Evolutionary conservation across 495 filamentous ascomycete genomes (phyloP), one percentile per base, ranked within the genome.

Genomic region (Lepraria neglecta): DNA sequence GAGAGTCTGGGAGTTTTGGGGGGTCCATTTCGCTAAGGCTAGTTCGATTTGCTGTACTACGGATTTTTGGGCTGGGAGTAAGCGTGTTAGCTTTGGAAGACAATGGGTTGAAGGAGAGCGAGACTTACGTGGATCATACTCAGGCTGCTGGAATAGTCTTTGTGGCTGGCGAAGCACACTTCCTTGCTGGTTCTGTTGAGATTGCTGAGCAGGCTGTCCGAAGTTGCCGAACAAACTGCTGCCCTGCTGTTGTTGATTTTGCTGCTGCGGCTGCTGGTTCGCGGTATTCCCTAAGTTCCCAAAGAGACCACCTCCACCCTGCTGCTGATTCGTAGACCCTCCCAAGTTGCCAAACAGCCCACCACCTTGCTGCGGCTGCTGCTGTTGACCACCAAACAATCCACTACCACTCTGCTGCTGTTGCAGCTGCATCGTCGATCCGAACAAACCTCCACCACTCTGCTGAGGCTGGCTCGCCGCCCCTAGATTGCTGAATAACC

Each of bases 21-120:
- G 82, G 64, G 91, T 81, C 94, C 94, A 99, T 78, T 96, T 96
- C 40, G 86, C 78, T 46, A 82, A 77, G 61, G 97, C 80, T 24
- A 86, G 79, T 56, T 82, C 73, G 55, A 97, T 90, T 74, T 97
- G 92, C 64, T 95, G 90, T 17, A 84, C 82, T 15, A 96, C 84
- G 27, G 89, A 84, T 67, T 91, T 92, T 68, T 94, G 89, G 56
- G 81, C 82, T 85, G 61, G 28, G 45, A 17, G 6, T 21, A 52
- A 2, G 7, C n/a, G 46, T 17, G 38, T 57, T 15, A 58, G 43
- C 17, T 6, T 40, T 53, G 9, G 28, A 17, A 14, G 24, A 5
- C 27, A 5, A 9, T 28, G 9, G 17, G 17, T 17, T 3, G 19
- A 24, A 12, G 14, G 31, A 33, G 1, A 21, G 24, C 9, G 14